Percentiles rank a stretch among this genome's conserved stretches.
phyloP scores from a whole-genome alignment of 202 grass and related monocot genomes.

The Brachypodium distachyon region DNA sequence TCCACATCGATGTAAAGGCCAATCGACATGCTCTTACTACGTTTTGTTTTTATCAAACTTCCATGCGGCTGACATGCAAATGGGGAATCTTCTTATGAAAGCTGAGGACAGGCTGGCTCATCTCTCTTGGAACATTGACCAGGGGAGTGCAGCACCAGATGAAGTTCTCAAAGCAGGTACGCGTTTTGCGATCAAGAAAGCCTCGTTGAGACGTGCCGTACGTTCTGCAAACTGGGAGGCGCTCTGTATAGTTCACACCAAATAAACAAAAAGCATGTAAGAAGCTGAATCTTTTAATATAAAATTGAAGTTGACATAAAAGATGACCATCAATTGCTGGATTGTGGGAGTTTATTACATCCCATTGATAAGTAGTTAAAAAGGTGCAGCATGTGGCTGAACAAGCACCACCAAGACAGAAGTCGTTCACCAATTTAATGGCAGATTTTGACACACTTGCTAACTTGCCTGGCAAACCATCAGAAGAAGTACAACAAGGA shows the following conservation, averaged over 20 bases:
- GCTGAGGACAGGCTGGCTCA: conserved; percentile 13
- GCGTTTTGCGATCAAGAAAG: conserved; percentile 58
- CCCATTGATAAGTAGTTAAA: neutral
- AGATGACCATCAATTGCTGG: neutral
- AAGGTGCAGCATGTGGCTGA: neutral
- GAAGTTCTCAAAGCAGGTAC: conserved; percentile 45
- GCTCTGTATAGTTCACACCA: conserved; percentile 44
- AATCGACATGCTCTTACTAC: neutral
- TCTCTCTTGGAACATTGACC: conserved; percentile 47
- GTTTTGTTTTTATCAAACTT: neutral
- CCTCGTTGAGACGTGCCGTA: conserved; percentile 62
- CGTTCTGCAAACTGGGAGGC: conserved; percentile 48
- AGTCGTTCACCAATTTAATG: neutral
- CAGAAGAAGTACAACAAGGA: neutral
- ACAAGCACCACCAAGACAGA: neutral
- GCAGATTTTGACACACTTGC: neutral
- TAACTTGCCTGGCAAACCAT: neutral
- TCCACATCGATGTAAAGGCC: neutral
- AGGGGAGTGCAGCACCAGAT: conserved; percentile 40
- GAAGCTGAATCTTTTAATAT: neutral
- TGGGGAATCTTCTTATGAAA: neutral
- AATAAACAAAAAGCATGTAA: neutral
- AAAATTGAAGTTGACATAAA: neutral
- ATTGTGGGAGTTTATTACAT: neutral
- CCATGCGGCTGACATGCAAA: neutral